Conservation (phyloP, 179 eudicot species). For the Beta lomatogona region DNA sequence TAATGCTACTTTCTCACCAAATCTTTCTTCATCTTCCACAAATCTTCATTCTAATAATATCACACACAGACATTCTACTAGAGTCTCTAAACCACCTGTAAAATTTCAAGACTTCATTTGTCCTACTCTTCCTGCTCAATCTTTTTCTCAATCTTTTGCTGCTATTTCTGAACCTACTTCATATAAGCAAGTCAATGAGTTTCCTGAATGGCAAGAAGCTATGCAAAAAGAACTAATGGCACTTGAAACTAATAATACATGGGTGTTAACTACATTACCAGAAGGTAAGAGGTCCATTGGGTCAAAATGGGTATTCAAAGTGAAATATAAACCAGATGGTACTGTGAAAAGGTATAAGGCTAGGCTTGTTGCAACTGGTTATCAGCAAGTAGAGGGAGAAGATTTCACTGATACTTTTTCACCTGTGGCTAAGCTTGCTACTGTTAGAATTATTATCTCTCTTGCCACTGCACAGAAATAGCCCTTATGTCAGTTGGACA, state of each 20-base stretch:
- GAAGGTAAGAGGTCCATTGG: neutral
- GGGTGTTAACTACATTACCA: neutral
- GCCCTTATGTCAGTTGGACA: neutral
- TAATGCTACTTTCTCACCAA: neutral
- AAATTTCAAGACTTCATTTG: neutral
- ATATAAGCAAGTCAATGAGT: neutral
- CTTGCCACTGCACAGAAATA: neutral
- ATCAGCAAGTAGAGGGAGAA: neutral
- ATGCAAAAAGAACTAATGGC: conserved; percentile 5
- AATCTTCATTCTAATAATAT: neutral
- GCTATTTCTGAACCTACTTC: neutral
- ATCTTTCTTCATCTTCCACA: neutral
- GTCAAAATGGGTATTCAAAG: conserved; percentile 24
- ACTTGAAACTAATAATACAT: neutral
- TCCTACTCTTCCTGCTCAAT: neutral
- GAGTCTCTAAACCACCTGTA: neutral
- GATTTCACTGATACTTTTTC: conserved; percentile 15
- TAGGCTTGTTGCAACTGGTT: neutral
- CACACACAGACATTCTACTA: neutral
- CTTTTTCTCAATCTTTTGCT: too few species aligned
- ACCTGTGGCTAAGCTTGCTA: neutral
- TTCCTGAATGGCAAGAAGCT: neutral
- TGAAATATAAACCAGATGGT: conserved; percentile 8
- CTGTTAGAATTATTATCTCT: neutral
- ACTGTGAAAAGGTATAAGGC: conserved; percentile 7